A percentile compares a stretch with the other conserved stretches of the same genome.
Conservation (phyloP, 164 flowering plant species). For the Santalum album region DNA sequence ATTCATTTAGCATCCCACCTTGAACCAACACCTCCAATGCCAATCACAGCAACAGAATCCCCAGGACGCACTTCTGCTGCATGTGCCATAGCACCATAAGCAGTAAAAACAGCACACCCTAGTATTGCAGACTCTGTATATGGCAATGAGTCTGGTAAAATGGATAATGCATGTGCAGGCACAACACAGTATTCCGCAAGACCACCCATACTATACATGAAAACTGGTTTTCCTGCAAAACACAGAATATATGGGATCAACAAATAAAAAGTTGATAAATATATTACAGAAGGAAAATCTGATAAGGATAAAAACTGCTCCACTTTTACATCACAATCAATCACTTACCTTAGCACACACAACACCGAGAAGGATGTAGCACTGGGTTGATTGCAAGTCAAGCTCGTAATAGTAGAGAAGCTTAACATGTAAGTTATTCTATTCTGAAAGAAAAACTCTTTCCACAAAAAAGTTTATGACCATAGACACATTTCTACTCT, state of each 20-base stretch:
- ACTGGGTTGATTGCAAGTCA: too few relatives aligned
- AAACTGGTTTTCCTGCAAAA: conserved; percentile 73
- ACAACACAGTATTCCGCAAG: conserved; percentile 93
- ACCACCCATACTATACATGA: conserved; percentile 99
- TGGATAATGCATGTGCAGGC: conserved; percentile 77
- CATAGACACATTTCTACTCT: too few relatives aligned
- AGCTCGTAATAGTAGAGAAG: too few relatives aligned
- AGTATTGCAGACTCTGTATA: conserved; percentile 88
- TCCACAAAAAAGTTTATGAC: too few relatives aligned
- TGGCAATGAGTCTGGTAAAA: conserved; percentile 75
- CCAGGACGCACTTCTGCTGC: conserved; percentile 93
- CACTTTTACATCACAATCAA: too few relatives aligned
- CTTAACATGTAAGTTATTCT: too few relatives aligned
- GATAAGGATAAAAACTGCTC: too few relatives aligned
- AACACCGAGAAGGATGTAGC: too few relatives aligned
- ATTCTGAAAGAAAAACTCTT: too few relatives aligned
- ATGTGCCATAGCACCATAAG: conserved; percentile 98
- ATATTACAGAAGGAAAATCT: too few relatives aligned
- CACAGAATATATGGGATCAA: conserved; percentile 3
- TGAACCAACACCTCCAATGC: conserved; percentile 96
- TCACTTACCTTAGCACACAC: too few relatives aligned
- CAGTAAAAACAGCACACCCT: conserved; percentile 97
- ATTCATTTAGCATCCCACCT: conserved; percentile 38
- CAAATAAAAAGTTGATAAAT: not conserved
- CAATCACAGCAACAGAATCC: conserved; percentile 92